Evolutionary conservation across 2,329 filamentous ascomycete genomes (phyloP).

Genomic region (Dactylellina haptotyla): DNA sequence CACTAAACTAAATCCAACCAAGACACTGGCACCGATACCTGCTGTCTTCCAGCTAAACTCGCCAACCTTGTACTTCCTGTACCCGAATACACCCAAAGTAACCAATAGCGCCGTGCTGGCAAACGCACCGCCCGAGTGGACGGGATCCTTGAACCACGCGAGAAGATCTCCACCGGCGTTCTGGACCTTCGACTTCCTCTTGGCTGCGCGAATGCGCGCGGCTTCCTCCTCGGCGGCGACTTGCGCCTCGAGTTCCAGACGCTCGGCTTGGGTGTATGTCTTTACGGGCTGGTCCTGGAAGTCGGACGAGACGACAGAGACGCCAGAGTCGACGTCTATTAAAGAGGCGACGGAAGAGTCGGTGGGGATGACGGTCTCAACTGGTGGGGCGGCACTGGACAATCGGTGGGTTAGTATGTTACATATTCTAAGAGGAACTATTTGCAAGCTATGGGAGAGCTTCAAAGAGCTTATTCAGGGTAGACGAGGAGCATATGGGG

Average conservation of each 20-base stretch:
- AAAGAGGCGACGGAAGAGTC: slow-evolving; percentile 49
- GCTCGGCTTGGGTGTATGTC: slow-evolving; percentile 48
- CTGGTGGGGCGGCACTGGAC: slow-evolving; percentile 34
- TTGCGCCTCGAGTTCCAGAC: slow-evolving; percentile 33
- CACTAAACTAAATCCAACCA: slow-evolving; percentile 48
- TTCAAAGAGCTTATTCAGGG: not conserved
- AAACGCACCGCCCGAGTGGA: slow-evolving; percentile 29
- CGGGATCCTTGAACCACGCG: slow-evolving; percentile 55
- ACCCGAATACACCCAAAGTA: slow-evolving; percentile 36
- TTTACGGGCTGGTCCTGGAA: slow-evolving; percentile 37
- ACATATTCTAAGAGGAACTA: not conserved
- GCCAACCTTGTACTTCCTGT: slow-evolving; percentile 31
- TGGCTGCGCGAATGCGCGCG: slow-evolving; percentile 21
- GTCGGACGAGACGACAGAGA: slow-evolving; percentile 46
- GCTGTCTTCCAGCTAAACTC: slow-evolving; percentile 38
- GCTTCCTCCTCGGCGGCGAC: slow-evolving; percentile 41
- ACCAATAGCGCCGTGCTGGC: slow-evolving; percentile 28
- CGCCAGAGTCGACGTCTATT: slow-evolving; percentile 46
- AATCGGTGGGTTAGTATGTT: not conserved
- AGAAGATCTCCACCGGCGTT: slow-evolving; percentile 57
- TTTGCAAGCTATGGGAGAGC: not conserved
- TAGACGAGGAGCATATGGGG: not conserved
- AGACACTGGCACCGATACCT: slow-evolving; percentile 34
- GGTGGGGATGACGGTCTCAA: slow-evolving; percentile 34
- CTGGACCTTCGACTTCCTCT: not conserved